phyloP scores from a whole-genome alignment of 169 alveolate species.

The Pseudocohnilembus persalinus region DNA sequence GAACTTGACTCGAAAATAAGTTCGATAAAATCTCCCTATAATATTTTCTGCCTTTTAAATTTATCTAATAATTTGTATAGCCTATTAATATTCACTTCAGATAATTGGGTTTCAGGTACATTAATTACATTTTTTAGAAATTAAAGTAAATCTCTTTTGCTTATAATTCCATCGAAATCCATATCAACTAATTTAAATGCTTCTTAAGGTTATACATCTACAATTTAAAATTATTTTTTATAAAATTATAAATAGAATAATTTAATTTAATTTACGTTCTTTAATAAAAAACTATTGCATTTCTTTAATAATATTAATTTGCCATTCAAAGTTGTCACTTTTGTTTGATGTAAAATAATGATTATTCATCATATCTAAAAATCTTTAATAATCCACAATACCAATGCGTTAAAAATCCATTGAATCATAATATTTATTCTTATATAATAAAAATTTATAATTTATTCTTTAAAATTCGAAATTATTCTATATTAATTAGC shows the following conservation, averaged over 20 bases:
- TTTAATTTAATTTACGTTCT: conserved; percentile 16
- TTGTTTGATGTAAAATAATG: conserved; percentile 3
- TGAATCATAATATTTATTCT: conserved; percentile 44
- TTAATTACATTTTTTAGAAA: conserved; percentile 35
- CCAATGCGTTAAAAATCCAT: conserved; percentile 63
- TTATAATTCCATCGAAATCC: conserved; percentile 66
- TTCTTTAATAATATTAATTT: conserved; percentile 34
- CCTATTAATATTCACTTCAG: conserved; percentile 49
- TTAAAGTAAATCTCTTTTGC: conserved; percentile 48
- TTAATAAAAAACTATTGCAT: conserved; percentile 46
- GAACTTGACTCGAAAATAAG: conserved; percentile 41
- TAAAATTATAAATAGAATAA: no score
- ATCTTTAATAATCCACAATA: conserved; percentile 51
- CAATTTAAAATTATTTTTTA: no score
- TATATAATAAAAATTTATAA: no score
- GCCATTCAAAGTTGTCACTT: conserved; percentile 62
- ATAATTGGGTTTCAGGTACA: conserved; percentile 39
- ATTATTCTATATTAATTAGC: no score
- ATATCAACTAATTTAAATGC: conserved; percentile 64
- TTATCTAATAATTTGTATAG: conserved; percentile 52
- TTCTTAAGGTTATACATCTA: conserved; percentile 45
- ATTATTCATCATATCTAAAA: conserved; percentile 34
- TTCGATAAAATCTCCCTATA: conserved; percentile 53
- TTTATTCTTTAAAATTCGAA: no score
- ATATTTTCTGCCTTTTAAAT: conserved; percentile 49